phyloP scores from a whole-genome alignment of 257 asterid genomes.

The Echites panduratus region DNA sequence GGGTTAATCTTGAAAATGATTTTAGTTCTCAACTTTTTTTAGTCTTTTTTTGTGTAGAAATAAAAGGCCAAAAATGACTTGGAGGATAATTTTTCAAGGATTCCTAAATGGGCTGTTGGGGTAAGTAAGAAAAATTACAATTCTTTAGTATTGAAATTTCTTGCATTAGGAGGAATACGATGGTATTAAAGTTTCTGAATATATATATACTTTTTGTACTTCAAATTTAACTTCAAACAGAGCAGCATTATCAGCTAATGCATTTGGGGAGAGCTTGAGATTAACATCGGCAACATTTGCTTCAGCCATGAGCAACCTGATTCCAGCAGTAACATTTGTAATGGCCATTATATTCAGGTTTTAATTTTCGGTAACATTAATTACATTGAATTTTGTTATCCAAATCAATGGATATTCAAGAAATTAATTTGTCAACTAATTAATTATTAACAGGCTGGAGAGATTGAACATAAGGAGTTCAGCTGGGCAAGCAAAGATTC shows the following conservation, averaged over 20 bases:
- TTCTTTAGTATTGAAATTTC: not conserved
- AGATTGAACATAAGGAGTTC: constrained; percentile 13
- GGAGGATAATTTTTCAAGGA: not conserved
- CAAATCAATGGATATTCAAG: too few species aligned
- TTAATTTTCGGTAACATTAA: too few species aligned
- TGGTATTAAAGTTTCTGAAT: not conserved
- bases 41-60: not conserved
- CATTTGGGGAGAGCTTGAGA: constrained; percentile 42
- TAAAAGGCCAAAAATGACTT: not conserved
- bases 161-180: not conserved
- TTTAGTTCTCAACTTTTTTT: too few species aligned
- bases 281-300: constrained; percentile 51
- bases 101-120: not conserved
- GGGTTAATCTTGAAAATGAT: too few species aligned
- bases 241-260: constrained; percentile 47
- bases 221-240: constrained; percentile 22
- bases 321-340: constrained; percentile 53
- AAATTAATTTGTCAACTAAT: not conserved
- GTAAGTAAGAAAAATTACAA: not conserved
- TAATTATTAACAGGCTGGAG: constrained; percentile 25
- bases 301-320: constrained; percentile 48
- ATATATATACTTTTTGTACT: not conserved
- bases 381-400: too few species aligned
- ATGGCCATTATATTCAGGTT: constrained; percentile 43
- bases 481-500: constrained; percentile 31